phyloP scores from a whole-genome alignment of 2,329 filamentous ascomycete species.

The Sclerotinia spermophila region DNA sequence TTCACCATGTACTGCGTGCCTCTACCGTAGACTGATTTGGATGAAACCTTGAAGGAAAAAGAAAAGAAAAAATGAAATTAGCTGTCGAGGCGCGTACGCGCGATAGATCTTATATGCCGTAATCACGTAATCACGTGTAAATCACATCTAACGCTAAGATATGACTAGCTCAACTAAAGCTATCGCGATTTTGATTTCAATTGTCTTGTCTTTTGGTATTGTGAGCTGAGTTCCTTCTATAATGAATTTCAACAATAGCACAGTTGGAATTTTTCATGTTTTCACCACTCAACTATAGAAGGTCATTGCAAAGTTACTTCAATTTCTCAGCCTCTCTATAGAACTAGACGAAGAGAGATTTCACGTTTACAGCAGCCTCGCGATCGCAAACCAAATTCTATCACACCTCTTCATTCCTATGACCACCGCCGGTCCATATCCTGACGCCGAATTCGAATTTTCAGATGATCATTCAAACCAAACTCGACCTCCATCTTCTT shows the following conservation, averaged over 20 bases:
- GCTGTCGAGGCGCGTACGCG: neutral
- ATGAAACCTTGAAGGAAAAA: neutral
- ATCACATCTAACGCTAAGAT: neutral
- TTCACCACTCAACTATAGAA: neutral
- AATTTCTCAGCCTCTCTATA: neutral
- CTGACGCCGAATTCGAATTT: slow-evolving; percentile 8
- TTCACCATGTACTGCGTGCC: neutral
- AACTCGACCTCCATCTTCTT: slow-evolving; percentile 13
- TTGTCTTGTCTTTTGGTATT: neutral
- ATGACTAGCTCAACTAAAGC: slow-evolving; percentile 4
- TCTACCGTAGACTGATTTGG: neutral
- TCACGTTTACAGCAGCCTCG: neutral
- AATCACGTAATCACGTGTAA: neutral
- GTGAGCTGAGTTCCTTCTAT: neutral
- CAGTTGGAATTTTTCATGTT: neutral
- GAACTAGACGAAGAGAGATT: neutral
- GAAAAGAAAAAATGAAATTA: neutral
- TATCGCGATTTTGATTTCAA: slow-evolving; percentile 13
- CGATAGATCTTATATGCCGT: neutral
- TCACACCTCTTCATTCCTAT: slow-evolving; percentile 12
- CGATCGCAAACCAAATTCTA: slow-evolving; percentile 4
- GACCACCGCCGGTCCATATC: slow-evolving; percentile 17
- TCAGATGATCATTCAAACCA: slow-evolving; percentile 12
- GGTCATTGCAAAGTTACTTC: too few species aligned
- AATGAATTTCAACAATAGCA: slow-evolving; percentile 3